Conservation (phyloP, 768 basidiomycete genomes). For the Suillus clintonianus region DNA sequence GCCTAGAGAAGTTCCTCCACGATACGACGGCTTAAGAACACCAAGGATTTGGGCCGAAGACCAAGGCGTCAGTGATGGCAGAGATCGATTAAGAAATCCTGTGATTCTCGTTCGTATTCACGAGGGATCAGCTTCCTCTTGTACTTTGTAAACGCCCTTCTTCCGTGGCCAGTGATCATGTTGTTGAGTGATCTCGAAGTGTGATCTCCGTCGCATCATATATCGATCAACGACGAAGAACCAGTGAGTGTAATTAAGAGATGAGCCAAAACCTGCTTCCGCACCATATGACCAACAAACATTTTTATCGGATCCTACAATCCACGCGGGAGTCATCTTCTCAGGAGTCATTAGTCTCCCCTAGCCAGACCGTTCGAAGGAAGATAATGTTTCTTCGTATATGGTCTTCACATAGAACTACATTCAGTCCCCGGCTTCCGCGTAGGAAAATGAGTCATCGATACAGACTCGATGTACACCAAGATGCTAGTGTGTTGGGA, state of each 20-base stretch:
- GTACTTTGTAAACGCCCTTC: not conserved
- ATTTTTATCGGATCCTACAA: not conserved
- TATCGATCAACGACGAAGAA: not conserved
- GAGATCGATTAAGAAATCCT: not conserved
- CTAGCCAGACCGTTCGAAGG: too few species aligned
- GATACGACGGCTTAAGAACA: not conserved
- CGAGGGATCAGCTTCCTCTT: not conserved
- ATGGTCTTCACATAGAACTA: too few species aligned
- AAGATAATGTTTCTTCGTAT: too few species aligned
- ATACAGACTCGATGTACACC: too few species aligned
- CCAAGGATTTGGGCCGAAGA: not conserved
- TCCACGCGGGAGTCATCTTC: not conserved
- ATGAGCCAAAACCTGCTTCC: too few species aligned
- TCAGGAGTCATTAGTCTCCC: not conserved
- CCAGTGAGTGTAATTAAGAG: not conserved
- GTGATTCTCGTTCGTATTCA: not conserved
- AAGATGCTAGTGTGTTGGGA: too few species aligned
- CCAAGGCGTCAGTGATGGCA: not conserved
- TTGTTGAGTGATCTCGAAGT: not conserved
- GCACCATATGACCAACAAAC: not conserved
- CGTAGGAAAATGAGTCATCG: too few species aligned
- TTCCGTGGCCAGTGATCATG: not conserved
- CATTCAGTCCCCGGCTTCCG: too few species aligned
- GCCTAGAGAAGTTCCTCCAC: too few species aligned
- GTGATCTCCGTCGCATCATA: not conserved